Evolutionary conservation across 1,284 basidiomycete species (phyloP).

Genomic region (Pulveroboletus sp.): DNA sequence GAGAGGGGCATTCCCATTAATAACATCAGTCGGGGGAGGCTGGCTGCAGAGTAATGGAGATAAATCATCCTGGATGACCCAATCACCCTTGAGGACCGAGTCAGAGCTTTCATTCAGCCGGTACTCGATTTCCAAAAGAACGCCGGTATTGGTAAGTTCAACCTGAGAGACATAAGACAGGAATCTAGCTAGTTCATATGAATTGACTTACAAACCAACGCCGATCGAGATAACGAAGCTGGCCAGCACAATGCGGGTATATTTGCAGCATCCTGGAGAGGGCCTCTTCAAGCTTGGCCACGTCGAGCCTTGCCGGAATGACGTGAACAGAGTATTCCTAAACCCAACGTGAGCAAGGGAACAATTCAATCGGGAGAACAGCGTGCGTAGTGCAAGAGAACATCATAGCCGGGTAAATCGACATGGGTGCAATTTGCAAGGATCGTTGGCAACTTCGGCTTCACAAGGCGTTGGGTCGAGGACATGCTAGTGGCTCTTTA

Average conservation of each 20-base stretch:
- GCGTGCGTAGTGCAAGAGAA: background rate
- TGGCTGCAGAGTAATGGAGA: constrained; percentile 12
- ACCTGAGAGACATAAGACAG: constrained; percentile 13
- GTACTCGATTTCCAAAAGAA: constrained; percentile 14
- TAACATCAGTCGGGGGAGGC: background rate
- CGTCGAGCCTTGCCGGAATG: constrained; percentile 20
- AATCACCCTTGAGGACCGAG: constrained; percentile 13
- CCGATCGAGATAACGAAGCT: constrained; percentile 8
- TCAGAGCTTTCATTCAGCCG: background rate
- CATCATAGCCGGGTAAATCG: constrained; percentile 4
- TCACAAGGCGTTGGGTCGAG: background rate
- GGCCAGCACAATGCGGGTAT: constrained; percentile 29
- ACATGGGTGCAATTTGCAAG: background rate
- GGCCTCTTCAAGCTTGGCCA: constrained; percentile 2
- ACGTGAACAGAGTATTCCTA: constrained; percentile 16
- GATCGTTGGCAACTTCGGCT: background rate
- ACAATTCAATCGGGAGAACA: background rate
- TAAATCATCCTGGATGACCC: constrained; percentile 26
- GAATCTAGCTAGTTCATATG: background rate
- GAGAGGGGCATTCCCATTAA: constrained; percentile 17
- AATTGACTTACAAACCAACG: constrained; percentile 27
- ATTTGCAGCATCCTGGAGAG: constrained; percentile 13
- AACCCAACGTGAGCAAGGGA: background rate
- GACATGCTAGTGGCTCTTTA: background rate
- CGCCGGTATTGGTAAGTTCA: constrained; percentile 16